These are phyloP conservation scores for Pseudognaphalium luteoalbum DNA, from an alignment of 129 eudicot genomes.

Conservation along the genomic window DNA sequence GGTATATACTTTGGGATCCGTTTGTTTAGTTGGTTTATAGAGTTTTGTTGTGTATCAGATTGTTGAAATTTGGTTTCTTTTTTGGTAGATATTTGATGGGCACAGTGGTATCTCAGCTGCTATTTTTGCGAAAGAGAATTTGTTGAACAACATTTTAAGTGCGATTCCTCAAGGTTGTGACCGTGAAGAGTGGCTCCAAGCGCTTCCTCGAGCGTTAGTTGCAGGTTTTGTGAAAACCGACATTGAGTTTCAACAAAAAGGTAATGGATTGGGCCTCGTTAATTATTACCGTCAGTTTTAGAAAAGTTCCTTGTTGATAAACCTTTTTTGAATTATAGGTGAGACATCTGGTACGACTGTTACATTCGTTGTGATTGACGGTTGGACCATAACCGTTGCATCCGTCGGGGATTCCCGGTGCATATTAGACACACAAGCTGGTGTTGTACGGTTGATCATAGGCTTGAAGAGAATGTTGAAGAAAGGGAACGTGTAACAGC, in stretches of 20 bases:
- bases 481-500: conserved; percentile 95
- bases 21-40: neutral
- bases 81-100: conserved; percentile 84
- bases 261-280: conserved; percentile 30
- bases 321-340: conserved; percentile 42
- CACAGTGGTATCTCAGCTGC: conserved; percentile 99
- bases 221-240: conserved; percentile 99
- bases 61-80: conserved; percentile 18
- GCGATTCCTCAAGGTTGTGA: conserved; percentile 78
- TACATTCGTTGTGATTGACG: conserved; percentile 91
- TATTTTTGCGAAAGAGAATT: conserved; percentile 79
- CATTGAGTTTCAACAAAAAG: conserved; percentile 96
- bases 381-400: conserved; percentile 98
- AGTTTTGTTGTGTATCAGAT: neutral
- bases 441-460: conserved; percentile 94
- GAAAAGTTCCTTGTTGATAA: neutral
- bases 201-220: conserved; percentile 85
- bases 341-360: conserved; percentile 97
- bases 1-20: conserved; percentile 38
- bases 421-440: conserved; percentile 92
- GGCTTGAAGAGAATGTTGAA: conserved; percentile 92
- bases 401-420: conserved; percentile 98
- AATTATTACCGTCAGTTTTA: neutral
- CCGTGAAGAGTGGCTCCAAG: conserved; percentile 98
- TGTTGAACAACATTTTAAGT: conserved; percentile 80